Evolutionary conservation across 805 yeast species (phyloP).

Genomic region (Candida verbasci): DNA sequence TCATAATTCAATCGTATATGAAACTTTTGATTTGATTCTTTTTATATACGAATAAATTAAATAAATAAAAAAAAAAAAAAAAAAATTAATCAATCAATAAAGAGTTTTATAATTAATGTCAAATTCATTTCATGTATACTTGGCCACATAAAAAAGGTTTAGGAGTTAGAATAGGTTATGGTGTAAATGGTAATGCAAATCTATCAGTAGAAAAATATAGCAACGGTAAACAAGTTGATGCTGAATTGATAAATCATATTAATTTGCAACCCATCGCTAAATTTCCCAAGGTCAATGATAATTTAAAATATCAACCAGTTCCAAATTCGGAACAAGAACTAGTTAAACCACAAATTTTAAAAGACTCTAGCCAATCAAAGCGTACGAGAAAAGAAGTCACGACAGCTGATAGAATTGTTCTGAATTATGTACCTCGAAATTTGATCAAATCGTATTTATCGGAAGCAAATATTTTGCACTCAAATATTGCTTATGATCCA

Average conservation of each 20-base stretch:
- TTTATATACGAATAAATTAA: no score
- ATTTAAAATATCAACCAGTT: conserved; percentile 9
- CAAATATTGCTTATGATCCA: conserved; percentile 31
- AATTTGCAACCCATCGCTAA: conserved; percentile 13
- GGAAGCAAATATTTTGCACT: conserved; percentile 18
- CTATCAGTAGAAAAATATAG: neutral
- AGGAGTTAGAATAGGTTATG: conserved; percentile 40
- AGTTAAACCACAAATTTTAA: conserved; percentile 7
- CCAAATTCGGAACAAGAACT: conserved; percentile 6
- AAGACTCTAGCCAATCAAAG: neutral
- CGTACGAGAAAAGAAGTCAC: neutral
- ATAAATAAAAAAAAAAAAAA: neutral
- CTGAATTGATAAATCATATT: neutral
- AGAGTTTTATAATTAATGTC: no score
- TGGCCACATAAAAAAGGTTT: conserved; percentile 38
- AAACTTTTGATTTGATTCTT: no score
- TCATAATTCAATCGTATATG: no score
- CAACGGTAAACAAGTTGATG: neutral
- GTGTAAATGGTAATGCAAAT: conserved; percentile 36
- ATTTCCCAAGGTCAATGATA: conserved; percentile 20
- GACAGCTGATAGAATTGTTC: neutral
- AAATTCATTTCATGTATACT: neutral
- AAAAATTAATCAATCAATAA: neutral
- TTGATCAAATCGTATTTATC: conserved; percentile 3
- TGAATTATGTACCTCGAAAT: conserved; percentile 3